Evolutionary conservation across 1,139 yeast species (phyloP), one percentile per base, ranked within the genome.

Genomic region (Lodderomyces margitis): DNA sequence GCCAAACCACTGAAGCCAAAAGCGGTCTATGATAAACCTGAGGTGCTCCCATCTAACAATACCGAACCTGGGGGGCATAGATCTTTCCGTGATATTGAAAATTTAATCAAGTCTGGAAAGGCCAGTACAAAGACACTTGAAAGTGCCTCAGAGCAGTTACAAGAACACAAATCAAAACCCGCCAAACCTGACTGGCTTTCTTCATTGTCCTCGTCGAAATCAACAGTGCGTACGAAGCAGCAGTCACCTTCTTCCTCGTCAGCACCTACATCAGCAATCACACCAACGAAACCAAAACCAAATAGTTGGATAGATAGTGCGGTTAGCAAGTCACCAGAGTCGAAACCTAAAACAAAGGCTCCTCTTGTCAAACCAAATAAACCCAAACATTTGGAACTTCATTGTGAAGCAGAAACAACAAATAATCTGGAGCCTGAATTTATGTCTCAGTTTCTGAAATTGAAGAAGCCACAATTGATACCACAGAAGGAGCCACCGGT

Each of bases 1-100:
- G 42, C 40, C 1, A 24, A 41, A 10, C 37, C 46, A 11, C 3
- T 12, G 6, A 41, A 34, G 33, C 35, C 41, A 21, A 33, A 19
- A 19, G 16, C 36, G 7, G 15, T 14, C 9, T 15, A 7, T 5
- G 4, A 15, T 5, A 24, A 23, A 17, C 23, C 37, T 7, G 36
- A 16, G 12, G 37, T 10, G 5, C 11, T 28, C 32, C 32, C 15
- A 6, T 15, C 32, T 8, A 28, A 12, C 3, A 19, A 15, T 4
- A 8, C 19, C 9, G 30, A 16, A 23, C 28, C 28, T 21, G 21
- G 30, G 11, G 28, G 30, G 3, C 38, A 33, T 28, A 28, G 30
- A 15, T 36, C 65, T 4, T 61, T 61, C 42, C 41, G 55, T 2
- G 55, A 57, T 9, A 50, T 61, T 40, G 66, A 61, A 38, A 37